A percentile compares a stretch with the other conserved stretches of the same genome.
Conservation (phyloP, 495 filamentous ascomycete genomes). For the Penicillium samsonianum region DNA sequence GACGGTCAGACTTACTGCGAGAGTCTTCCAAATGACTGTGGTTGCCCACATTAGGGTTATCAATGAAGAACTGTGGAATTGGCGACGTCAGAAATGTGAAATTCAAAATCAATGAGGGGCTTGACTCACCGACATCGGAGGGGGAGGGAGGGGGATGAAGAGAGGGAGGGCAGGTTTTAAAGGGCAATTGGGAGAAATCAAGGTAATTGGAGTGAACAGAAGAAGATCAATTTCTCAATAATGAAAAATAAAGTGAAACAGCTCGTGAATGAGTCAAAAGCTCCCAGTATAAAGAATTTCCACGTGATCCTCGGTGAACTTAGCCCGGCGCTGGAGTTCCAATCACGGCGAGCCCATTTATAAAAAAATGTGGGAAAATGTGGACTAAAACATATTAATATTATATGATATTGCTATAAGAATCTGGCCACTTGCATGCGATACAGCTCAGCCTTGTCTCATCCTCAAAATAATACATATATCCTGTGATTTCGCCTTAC, state of each 20-base stretch:
- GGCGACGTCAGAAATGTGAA: conserved; percentile 13
- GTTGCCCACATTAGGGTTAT: conserved; percentile 88
- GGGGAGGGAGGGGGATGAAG: conserved; percentile 10
- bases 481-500: neutral
- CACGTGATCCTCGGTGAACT: conserved; percentile 28
- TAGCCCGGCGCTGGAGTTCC: conserved; percentile 14
- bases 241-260: conserved; percentile 16
- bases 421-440: neutral
- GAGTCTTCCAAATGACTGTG: conserved; percentile 81
- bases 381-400: conserved; percentile 4
- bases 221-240: neutral
- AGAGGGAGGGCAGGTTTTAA: neutral
- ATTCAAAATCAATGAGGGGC: conserved; percentile 19
- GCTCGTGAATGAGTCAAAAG: conserved; percentile 28
- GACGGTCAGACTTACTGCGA: conserved; percentile 62
- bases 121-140: conserved; percentile 46
- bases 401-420: neutral
- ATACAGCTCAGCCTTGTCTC: neutral
- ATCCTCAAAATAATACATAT: neutral
- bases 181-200: conserved; percentile 1
- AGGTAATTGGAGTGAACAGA: neutral
- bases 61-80: conserved; percentile 71
- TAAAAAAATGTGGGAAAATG: conserved; percentile 1
- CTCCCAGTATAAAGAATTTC: conserved; percentile 6
- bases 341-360: conserved; percentile 22